Percentiles rank a stretch among this genome's conserved stretches.
Evolutionary conservation across 2,329 filamentous ascomycete genomes (phyloP).

Genomic region (Phialocephala sp.): DNA sequence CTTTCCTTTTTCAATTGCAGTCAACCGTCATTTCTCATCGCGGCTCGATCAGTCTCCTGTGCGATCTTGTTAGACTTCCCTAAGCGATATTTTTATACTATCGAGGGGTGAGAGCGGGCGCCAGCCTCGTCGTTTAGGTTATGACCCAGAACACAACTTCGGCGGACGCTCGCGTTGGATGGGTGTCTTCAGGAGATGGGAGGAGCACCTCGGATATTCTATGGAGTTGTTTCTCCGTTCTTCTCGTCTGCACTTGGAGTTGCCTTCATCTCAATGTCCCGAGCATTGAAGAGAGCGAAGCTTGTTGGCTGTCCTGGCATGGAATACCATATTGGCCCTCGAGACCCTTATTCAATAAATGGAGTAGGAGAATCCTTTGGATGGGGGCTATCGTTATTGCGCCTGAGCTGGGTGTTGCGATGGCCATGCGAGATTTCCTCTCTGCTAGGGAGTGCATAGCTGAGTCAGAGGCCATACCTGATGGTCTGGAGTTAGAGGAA

Average conservation of each 20-base stretch:
- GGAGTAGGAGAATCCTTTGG: not conserved
- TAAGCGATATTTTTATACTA: no score
- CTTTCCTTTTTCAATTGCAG: not conserved
- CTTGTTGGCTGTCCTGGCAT: slow-evolving; percentile 10
- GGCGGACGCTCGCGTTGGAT: slow-evolving; percentile 3
- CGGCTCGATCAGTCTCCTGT: not conserved
- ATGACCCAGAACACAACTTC: not conserved
- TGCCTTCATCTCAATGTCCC: slow-evolving; percentile 20
- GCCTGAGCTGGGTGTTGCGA: slow-evolving; percentile 13
- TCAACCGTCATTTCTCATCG: not conserved
- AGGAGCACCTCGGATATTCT: slow-evolving; percentile 16
- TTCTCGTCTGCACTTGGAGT: slow-evolving; percentile 18
- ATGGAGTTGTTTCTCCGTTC: slow-evolving; percentile 20
- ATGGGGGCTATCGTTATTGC: slow-evolving; percentile 11
- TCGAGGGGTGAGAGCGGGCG: not conserved
- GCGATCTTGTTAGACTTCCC: not conserved
- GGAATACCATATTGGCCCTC: slow-evolving; percentile 11
- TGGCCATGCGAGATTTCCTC: slow-evolving; percentile 8
- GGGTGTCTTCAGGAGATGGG: slow-evolving; percentile 9
- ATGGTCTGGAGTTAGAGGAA: not conserved
- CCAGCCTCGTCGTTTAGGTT: not conserved
- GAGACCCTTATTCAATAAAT: slow-evolving; percentile 1
- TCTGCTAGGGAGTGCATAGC: not conserved
- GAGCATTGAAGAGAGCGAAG: slow-evolving; percentile 12
- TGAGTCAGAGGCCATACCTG: not conserved